A percentile compares a stretch with the other conserved stretches of the same genome.
phyloP scores from a whole-genome alignment of 129 eudicot species.

The Rutidosis leptorrhynchoides region DNA sequence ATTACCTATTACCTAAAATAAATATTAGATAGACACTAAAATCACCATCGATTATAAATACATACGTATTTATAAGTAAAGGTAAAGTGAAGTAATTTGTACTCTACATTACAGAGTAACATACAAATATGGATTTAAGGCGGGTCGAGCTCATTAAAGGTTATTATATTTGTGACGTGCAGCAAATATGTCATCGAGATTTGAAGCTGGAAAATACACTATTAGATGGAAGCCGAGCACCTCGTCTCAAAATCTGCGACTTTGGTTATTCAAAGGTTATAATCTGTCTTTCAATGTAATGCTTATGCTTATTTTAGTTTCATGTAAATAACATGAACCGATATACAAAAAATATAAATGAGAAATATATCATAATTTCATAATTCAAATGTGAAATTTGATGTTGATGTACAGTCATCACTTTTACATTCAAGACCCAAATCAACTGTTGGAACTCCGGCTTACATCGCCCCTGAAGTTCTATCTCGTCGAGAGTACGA shows the following conservation, averaged over 20 bases:
- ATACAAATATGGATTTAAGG: neutral
- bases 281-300: neutral
- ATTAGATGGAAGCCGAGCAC: slow-evolving; percentile 80
- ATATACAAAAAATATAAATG: neutral
- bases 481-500: slow-evolving; percentile 71
- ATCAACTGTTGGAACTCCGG: slow-evolving; percentile 78
- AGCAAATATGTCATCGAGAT: slow-evolving; percentile 96
- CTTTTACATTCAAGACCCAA: slow-evolving; percentile 75
- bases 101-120: neutral
- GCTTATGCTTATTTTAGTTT: neutral
- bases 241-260: slow-evolving; percentile 88
- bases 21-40: too few species aligned
- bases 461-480: slow-evolving; percentile 80
- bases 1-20: too few species aligned
- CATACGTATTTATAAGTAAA: too few species aligned
- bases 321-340: neutral
- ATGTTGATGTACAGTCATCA: slow-evolving; percentile 39
- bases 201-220: slow-evolving; percentile 79
- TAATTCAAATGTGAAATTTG: neutral
- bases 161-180: slow-evolving; percentile 17
- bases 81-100: too few species aligned
- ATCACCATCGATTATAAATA: too few species aligned
- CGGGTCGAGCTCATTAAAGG: neutral
- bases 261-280: slow-evolving; percentile 90
- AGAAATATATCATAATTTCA: neutral